Evolutionary conservation across 306 rosid genomes (phyloP).

Genomic region (Hippophae gyantsensis): DNA sequence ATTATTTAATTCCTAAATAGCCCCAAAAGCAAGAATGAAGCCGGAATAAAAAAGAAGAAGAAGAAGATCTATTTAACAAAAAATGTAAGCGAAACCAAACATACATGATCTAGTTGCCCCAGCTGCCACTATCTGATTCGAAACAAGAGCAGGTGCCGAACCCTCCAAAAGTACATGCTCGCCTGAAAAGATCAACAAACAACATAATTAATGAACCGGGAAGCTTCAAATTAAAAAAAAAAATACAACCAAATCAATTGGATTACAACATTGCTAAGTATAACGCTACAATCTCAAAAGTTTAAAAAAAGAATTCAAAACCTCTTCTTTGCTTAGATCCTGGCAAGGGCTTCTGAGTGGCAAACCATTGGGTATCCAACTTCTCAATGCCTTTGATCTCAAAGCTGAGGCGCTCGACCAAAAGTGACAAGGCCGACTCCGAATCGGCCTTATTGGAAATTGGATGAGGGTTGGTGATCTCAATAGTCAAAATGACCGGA

Average conservation of each 20-base stretch:
- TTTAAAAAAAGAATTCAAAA: constrained; percentile 9
- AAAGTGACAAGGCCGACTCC: constrained; percentile 39
- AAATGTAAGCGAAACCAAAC: constrained; percentile 10
- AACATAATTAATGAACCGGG: constrained; percentile 12
- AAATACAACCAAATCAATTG: neutral
- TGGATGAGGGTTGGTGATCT: constrained; percentile 45
- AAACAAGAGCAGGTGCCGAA: constrained; percentile 48
- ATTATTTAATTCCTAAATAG: no score
- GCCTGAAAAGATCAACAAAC: constrained; percentile 35
- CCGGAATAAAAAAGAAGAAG: no score
- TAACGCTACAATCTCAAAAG: neutral
- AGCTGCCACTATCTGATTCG: constrained; percentile 66
- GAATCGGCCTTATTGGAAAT: constrained; percentile 17
- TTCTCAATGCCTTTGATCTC: constrained; percentile 81
- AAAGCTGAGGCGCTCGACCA: constrained; percentile 71
- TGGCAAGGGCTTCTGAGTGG: constrained; percentile 61
- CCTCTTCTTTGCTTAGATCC: constrained; percentile 89
- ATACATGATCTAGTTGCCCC: constrained; percentile 77
- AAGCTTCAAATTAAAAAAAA: neutral
- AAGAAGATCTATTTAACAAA: no score
- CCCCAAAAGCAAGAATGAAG: neutral
- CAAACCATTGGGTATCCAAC: constrained; percentile 86
- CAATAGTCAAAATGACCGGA: constrained; percentile 55
- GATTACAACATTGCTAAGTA: no score
- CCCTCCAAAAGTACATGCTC: constrained; percentile 67